These are phyloP conservation scores for Kluyveromyces sp. DNA, from an alignment of 1,139 yeast species.

Conservation along the genomic window DNA sequence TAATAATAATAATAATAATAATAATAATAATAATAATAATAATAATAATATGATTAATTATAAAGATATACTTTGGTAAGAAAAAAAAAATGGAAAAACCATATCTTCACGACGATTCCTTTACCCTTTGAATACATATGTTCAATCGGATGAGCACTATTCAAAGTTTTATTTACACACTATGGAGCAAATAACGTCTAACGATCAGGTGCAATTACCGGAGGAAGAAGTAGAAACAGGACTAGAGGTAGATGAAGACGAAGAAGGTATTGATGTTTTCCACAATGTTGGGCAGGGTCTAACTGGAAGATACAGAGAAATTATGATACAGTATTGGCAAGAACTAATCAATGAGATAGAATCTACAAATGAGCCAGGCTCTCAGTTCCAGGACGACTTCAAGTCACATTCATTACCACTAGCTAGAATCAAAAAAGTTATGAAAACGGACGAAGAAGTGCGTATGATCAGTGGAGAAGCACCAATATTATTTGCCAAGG, in stretches of 20 bases:
- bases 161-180: no score
- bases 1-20: no score
- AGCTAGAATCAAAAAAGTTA: conserved; percentile 85
- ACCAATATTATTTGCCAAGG: conserved; percentile 92
- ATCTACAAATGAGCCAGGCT: conserved; percentile 29
- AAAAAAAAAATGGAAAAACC: no score
- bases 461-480: conserved; percentile 98
- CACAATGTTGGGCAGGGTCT: conserved; percentile 92
- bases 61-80: no score
- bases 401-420: conserved; percentile 90
- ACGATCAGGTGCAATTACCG: background rate
- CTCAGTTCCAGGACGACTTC: conserved; percentile 46
- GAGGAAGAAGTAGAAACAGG: background rate
- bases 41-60: no score
- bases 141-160: no score
- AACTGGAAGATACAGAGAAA: conserved; percentile 69
- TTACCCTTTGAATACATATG: no score
- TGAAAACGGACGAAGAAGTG: conserved; percentile 97
- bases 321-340: conserved; percentile 97
- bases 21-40: no score
- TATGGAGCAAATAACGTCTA: background rate
- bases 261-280: conserved; percentile 58
- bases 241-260: conserved; percentile 25
- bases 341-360: conserved; percentile 87
- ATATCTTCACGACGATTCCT: no score